Conservation (phyloP, 352 stramenopile genomes). For the Phytophthora aleatoria region DNA sequence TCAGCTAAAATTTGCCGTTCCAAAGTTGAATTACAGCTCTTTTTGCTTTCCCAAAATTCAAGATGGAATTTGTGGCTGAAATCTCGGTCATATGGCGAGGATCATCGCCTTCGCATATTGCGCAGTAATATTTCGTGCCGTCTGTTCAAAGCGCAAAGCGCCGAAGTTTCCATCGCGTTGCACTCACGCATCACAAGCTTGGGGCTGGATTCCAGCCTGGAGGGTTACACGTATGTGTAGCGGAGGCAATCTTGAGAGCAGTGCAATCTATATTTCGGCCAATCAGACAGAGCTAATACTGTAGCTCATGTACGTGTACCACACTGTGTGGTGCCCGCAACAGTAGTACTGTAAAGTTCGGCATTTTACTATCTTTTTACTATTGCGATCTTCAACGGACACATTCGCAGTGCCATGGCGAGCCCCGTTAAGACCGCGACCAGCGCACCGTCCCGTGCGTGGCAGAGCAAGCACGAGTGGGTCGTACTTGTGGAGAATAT, state of each 20-base stretch:
- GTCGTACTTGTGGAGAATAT: conserved; percentile 83
- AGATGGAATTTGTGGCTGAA: conserved; percentile 13
- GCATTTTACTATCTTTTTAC: not conserved
- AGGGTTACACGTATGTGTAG: too few species aligned
- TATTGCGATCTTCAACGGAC: conserved; percentile 26
- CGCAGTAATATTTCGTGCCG: conserved; percentile 11
- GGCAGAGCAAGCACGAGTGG: conserved; percentile 79
- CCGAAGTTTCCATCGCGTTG: conserved; percentile 5
- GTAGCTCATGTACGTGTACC: too few species aligned
- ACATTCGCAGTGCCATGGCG: conserved; percentile 18
- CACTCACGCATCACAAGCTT: not conserved
- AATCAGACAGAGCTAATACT: not conserved
- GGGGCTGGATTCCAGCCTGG: too few species aligned
- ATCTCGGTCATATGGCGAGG: conserved; percentile 18
- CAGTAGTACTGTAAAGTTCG: too few species aligned
- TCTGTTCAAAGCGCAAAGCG: conserved; percentile 12
- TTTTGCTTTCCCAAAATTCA: not conserved
- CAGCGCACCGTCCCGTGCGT: conserved; percentile 27
- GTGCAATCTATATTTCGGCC: not conserved
- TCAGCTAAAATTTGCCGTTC: not conserved
- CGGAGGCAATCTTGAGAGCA: too few species aligned
- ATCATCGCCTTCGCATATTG: conserved; percentile 21
- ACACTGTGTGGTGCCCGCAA: too few species aligned
- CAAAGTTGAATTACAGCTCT: not conserved
- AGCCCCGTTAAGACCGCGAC: not conserved